These are phyloP conservation scores for Huntiella decipiens DNA, from an alignment of 2,329 filamentous ascomycete genomes.

Conservation along the genomic window DNA sequence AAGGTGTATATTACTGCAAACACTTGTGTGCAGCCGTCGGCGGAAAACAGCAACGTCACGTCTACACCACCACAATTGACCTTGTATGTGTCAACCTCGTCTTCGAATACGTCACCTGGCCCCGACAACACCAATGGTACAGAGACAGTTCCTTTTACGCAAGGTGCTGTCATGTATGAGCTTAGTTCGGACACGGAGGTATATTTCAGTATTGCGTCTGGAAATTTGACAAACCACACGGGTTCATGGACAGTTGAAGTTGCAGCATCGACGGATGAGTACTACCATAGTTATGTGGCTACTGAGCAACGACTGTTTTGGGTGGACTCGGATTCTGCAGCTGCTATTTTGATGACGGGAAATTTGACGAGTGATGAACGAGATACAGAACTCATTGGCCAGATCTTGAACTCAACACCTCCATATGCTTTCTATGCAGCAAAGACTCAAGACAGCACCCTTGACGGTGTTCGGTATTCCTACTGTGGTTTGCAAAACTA, in stretches of 20 bases:
- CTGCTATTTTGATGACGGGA: conserved; percentile 60
- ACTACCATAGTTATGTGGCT: conserved; percentile 47
- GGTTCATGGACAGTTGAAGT: conserved; percentile 65
- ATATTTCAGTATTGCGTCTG: conserved; percentile 59
- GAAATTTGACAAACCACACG: conserved; percentile 37
- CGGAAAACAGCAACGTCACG: conserved; percentile 2
- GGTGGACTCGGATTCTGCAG: conserved; percentile 66
- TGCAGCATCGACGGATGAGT: conserved; percentile 61
- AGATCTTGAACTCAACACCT: conserved; percentile 27
- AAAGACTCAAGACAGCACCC: conserved; percentile 35
- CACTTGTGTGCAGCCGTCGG: conserved; percentile 58
- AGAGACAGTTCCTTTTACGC: conserved; percentile 28
- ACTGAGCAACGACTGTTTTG: conserved; percentile 38
- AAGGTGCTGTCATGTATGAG: conserved; percentile 51
- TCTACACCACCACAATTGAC: conserved; percentile 49
- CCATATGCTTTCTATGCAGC: conserved; percentile 66
- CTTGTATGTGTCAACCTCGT: conserved; percentile 54
- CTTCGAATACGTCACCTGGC: conserved; percentile 45
- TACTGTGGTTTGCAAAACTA: conserved; percentile 59
- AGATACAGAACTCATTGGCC: conserved; percentile 22
- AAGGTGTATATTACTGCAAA: conserved; percentile 67
- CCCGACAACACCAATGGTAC: conserved; percentile 26
- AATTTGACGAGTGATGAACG: conserved; percentile 44
- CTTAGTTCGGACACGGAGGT: conserved; percentile 45
- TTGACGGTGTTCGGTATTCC: conserved; percentile 57